Percentiles rank a stretch among this genome's conserved stretches.
These are phyloP conservation scores for Ceratobasidium sp. DNA, from an alignment of 1,284 basidiomycete genomes.

Conservation along the genomic window DNA sequence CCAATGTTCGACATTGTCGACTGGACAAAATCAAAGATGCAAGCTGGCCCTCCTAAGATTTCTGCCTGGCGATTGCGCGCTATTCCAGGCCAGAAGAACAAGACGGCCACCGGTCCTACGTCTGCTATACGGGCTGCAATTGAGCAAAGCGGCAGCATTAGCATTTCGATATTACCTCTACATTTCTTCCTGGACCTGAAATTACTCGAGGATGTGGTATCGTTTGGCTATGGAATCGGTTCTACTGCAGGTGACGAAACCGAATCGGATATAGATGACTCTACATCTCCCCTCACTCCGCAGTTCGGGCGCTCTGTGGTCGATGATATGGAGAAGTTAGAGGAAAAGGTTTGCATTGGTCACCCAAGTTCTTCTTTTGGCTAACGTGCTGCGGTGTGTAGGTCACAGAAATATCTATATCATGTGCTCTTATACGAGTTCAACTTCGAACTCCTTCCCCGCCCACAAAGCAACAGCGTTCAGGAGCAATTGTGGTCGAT, in stretches of 20 bases:
- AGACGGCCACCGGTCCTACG: neutral
- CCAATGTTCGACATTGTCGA: slow-evolving; percentile 66
- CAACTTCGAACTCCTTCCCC: slow-evolving; percentile 59
- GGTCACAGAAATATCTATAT: slow-evolving; percentile 19
- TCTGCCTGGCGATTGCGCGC: slow-evolving; percentile 52
- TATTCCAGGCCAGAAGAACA: slow-evolving; percentile 43
- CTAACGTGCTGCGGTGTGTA: neutral
- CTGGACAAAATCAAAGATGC: slow-evolving; percentile 63
- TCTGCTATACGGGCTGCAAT: slow-evolving; percentile 23
- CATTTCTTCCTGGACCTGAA: slow-evolving; percentile 80
- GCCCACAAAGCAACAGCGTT: slow-evolving; percentile 53
- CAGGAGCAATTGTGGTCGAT: slow-evolving; percentile 73
- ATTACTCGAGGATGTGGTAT: slow-evolving; percentile 60
- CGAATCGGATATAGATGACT: neutral
- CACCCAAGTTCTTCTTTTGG: neutral
- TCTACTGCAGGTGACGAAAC: slow-evolving; percentile 11
- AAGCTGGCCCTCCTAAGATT: slow-evolving; percentile 68
- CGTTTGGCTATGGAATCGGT: slow-evolving; percentile 31
- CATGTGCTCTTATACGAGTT: slow-evolving; percentile 62
- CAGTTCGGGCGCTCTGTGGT: slow-evolving; percentile 3
- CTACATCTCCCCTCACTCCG: slow-evolving; percentile 15
- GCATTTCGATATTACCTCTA: slow-evolving; percentile 62
- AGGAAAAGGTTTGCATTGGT: slow-evolving; percentile 13
- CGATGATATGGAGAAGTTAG: slow-evolving; percentile 37
- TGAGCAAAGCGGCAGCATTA: slow-evolving; percentile 35